Percentiles rank a stretch among this genome's conserved stretches.
These are phyloP conservation scores for Boletus bicolor DNA, from an alignment of 768 basidiomycete species.

Conservation along the genomic window DNA sequence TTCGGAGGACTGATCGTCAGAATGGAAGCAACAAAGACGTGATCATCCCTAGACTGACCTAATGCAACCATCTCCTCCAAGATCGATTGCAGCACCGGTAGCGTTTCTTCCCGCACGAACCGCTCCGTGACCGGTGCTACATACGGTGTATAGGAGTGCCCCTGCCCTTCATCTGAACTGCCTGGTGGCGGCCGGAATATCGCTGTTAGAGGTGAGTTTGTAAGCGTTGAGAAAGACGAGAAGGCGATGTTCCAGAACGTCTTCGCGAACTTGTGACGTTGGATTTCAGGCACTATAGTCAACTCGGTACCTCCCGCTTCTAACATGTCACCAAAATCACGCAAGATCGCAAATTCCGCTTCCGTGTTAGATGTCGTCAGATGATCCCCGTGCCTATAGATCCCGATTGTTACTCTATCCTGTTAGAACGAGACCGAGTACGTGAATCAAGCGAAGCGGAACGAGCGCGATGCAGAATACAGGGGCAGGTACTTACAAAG, in stretches of 20 bases:
- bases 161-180: constrained; percentile 15
- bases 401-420: constrained; percentile 50
- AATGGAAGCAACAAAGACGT: not conserved
- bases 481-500: constrained; percentile 41
- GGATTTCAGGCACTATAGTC: constrained; percentile 54
- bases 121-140: constrained; percentile 40
- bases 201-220: constrained; percentile 45
- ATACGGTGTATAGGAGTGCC: constrained; percentile 39
- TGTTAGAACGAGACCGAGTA: not conserved
- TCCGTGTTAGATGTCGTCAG: constrained; percentile 39
- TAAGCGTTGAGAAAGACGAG: constrained; percentile 50
- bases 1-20: not conserved
- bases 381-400: constrained; percentile 47
- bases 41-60: constrained; percentile 25
- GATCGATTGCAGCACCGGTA: constrained; percentile 46
- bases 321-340: constrained; percentile 45
- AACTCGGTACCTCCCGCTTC: constrained; percentile 46
- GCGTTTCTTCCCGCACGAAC: constrained; percentile 39
- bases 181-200: constrained; percentile 42
- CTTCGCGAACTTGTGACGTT: constrained; percentile 58
- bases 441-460: not conserved
- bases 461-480: not conserved
- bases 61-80: constrained; percentile 45
- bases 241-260: constrained; percentile 64
- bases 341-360: constrained; percentile 40